Evolutionary conservation across 768 basidiomycete species (phyloP), one percentile per base, ranked within the genome.

Genomic region (Rhizopogon roseolus): DNA sequence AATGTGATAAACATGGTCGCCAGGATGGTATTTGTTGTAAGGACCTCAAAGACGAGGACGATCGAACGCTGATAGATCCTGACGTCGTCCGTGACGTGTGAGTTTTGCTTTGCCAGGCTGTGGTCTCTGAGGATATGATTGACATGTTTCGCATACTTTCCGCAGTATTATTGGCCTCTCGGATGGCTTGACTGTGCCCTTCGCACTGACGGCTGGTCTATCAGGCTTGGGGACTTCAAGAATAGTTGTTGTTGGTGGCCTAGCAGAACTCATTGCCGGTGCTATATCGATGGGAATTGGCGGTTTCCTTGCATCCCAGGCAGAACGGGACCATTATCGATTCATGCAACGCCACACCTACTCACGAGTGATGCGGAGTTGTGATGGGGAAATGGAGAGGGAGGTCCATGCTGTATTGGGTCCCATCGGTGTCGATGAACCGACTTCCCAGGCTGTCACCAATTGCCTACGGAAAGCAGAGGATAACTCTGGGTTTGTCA

Each of bases 251-350:
- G 80, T 96, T 28, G 96, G 93, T 51, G 97, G 97, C 14, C 73
- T 97, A 36, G 96, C 97, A 1, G 97, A 99, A 68, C 86, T 99
- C 60, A 92, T 96, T 54, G 93, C 95, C 1, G 97, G 97, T 6
- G 91, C 95, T 11, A 90, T 98, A 43, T 93, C 90, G 2, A 99
- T 99, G 96, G 97, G 97, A 56, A 90, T 99, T 39, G 97, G 97
- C 50, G 96, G 96, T 17, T 98, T 96, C 79, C 86, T 99, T 46
- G 94, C 94, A 3, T 93, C 95, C 1, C 92, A 99, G 71, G 88
- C 96, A 29, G 97, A 99, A 70, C 86, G 94, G 43, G 96, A 98
- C 67, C 90, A 97, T 70, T 95, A 88, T 67, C 88, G 85, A 43
- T 97, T 89, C 71, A 81, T 88, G 29, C 81, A 77, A 28, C 77